These are phyloP conservation scores for Nigrospora sphaerica DNA, from an alignment of 2,329 filamentous ascomycete species.

Conservation along the genomic window DNA sequence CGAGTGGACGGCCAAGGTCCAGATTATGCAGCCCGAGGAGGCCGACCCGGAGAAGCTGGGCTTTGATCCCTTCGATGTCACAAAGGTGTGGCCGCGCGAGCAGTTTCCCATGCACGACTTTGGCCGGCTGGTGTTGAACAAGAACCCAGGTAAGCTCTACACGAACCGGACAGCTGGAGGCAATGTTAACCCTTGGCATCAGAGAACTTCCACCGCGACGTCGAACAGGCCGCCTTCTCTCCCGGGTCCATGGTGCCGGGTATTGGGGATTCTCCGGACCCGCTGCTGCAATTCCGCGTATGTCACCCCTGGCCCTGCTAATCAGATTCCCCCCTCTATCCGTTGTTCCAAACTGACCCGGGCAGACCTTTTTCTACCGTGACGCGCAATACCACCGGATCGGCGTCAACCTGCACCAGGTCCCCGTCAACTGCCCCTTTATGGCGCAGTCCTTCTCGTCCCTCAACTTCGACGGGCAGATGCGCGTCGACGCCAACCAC, in stretches of 20 bases:
- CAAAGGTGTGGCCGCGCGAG: conserved; percentile 42
- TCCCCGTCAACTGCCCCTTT: conserved; percentile 30
- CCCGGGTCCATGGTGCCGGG: too few species aligned
- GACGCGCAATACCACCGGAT: conserved; percentile 45
- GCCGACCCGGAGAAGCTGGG: conserved; percentile 42
- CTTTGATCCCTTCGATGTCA: conserved; percentile 46
- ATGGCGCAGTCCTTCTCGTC: conserved; percentile 37
- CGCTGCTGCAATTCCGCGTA: too few species aligned
- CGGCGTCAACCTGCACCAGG: conserved; percentile 43
- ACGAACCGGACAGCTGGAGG: conserved; percentile 21
- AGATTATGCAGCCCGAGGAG: conserved; percentile 48
- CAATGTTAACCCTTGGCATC: too few species aligned
- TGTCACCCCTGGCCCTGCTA: too few species aligned
- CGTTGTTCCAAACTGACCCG: conserved; percentile 33
- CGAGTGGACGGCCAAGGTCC: conserved; percentile 48
- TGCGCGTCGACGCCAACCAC: conserved; percentile 39
- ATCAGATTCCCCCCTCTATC: conserved; percentile 14
- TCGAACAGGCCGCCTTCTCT: too few species aligned
- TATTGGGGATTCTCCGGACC: too few species aligned
- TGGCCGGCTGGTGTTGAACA: conserved; percentile 42
- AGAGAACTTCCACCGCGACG: too few species aligned
- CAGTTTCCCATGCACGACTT: conserved; percentile 42
- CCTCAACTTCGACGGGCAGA: conserved; percentile 40
- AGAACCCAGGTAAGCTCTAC: conserved; percentile 45
- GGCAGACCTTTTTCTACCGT: conserved; percentile 38